Conservation (phyloP, 2,329 filamentous ascomycete species). For the Colletotrichum destructivum region DNA sequence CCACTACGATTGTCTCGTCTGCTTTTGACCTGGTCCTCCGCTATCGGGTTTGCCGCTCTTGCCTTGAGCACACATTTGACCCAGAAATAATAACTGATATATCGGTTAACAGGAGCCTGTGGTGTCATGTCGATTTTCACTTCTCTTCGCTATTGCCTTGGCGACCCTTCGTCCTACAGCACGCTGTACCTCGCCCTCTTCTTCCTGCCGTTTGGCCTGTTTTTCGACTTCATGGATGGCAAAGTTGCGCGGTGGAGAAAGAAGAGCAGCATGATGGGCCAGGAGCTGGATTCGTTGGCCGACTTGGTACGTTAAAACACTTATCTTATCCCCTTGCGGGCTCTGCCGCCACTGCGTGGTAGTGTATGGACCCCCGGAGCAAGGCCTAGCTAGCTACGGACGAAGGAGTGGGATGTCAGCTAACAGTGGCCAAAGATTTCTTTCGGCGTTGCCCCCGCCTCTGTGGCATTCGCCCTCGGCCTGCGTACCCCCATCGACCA, state of each 20-base stretch:
- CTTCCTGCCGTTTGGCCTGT: slow-evolving; percentile 92
- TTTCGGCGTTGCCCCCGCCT: slow-evolving; percentile 92
- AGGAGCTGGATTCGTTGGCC: slow-evolving; percentile 95
- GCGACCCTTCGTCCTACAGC: slow-evolving; percentile 73
- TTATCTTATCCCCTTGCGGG: not conserved
- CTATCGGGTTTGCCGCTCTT: not conserved
- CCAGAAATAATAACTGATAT: slow-evolving; percentile 19
- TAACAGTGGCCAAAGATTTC: slow-evolving; percentile 77
- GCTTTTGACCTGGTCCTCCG: not conserved
- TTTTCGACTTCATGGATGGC: slow-evolving; percentile 99
- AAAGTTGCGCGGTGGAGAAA: slow-evolving; percentile 96
- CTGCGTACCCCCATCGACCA: slow-evolving; percentile 89
- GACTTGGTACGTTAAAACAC: slow-evolving; percentile 78
- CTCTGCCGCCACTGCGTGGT: not conserved
- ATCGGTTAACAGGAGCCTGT: slow-evolving; percentile 61
- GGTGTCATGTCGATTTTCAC: slow-evolving; percentile 97
- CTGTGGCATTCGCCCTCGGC: slow-evolving; percentile 89
- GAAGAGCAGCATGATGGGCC: slow-evolving; percentile 98
- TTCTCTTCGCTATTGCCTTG: slow-evolving; percentile 92
- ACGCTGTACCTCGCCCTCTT: slow-evolving; percentile 87
- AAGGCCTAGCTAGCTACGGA: not conserved
- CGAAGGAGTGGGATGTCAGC: not conserved
- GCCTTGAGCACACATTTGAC: too few species aligned
- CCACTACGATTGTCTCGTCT: slow-evolving; percentile 2
- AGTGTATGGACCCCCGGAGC: not conserved